These are phyloP conservation scores for sorghum (Sorghum bicolor) DNA, from an alignment of 176 grass and related monocot species.

Conservation along the genomic window DNA sequence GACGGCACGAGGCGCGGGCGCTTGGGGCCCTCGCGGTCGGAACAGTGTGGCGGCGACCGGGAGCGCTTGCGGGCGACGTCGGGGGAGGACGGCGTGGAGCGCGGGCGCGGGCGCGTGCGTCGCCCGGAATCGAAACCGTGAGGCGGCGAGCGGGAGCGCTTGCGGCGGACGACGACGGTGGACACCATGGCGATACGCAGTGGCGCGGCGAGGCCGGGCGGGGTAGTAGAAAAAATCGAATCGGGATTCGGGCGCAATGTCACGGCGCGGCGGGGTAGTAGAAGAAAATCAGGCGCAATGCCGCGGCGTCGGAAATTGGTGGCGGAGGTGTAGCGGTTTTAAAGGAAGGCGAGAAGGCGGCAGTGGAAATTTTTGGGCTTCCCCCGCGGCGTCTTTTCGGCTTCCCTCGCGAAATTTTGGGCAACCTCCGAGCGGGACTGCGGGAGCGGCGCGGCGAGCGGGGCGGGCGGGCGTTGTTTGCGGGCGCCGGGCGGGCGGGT, in stretches of 20 bases:
- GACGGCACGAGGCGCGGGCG: not conserved
- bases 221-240: not conserved
- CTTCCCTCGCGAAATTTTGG: not conserved
- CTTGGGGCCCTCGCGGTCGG: not conserved
- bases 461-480: not conserved
- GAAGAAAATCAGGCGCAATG: not conserved
- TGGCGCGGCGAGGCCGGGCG: not conserved
- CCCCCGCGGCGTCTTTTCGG: not conserved
- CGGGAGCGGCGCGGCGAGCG: not conserved
- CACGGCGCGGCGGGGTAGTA: not conserved
- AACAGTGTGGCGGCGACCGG: not conserved
- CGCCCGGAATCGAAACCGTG: not conserved
- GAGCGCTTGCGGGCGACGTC: slow-evolving; percentile 32
- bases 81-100: not conserved
- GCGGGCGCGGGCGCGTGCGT: slow-evolving; percentile 14
- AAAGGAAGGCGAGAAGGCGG: slow-evolving; percentile 34
- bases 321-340: not conserved
- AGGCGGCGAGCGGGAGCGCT: slow-evolving; percentile 25
- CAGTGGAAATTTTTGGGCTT: slow-evolving; percentile 5
- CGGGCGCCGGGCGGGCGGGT: not conserved
- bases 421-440: not conserved
- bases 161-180: not conserved
- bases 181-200: not conserved
- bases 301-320: not conserved
- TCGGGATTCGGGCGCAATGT: not conserved